Percentiles rank a stretch among this genome's conserved stretches.
These are phyloP conservation scores for Mycocentrospora acerina DNA, from an alignment of 2,329 filamentous ascomycete species.

Conservation along the genomic window DNA sequence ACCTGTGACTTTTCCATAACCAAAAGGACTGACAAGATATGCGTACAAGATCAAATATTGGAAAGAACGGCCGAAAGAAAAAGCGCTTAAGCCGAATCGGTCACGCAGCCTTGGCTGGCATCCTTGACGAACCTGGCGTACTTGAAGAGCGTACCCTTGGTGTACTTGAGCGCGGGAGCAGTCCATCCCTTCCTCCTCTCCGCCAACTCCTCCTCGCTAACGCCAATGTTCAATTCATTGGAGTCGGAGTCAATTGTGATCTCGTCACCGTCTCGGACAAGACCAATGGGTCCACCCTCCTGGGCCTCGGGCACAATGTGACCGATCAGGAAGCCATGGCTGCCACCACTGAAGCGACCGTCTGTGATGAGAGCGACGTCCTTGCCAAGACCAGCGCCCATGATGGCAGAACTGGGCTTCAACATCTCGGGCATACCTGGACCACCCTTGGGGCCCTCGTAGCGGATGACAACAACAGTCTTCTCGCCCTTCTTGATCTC, in stretches of 20 bases:
- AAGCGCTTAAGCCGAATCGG: conserved; percentile 51
- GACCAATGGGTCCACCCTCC: conserved; percentile 79
- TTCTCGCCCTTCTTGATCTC: conserved; percentile 76
- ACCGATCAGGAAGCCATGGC: conserved; percentile 83
- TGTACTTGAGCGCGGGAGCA: conserved; percentile 59
- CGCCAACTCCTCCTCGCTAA: conserved; percentile 64
- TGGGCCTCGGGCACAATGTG: conserved; percentile 87
- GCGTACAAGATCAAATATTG: conserved; percentile 3
- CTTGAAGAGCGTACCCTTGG: conserved; percentile 61
- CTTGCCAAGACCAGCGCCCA: conserved; percentile 71
- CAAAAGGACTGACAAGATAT: conserved; percentile 2
- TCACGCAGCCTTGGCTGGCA: conserved; percentile 61
- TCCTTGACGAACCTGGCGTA: conserved; percentile 59
- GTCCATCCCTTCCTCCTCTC: conserved; percentile 54
- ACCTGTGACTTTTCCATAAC: conserved; percentile 4
- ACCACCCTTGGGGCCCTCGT: conserved; percentile 72
- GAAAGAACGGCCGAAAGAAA: no score
- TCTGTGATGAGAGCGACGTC: conserved; percentile 75
- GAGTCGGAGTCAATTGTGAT: conserved; percentile 82
- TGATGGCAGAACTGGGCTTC: conserved; percentile 70
- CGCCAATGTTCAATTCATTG: conserved; percentile 64
- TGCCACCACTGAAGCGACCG: conserved; percentile 76
- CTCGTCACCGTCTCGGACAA: conserved; percentile 78
- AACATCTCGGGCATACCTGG: conserved; percentile 77
- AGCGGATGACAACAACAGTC: conserved; percentile 74